Evolutionary conservation across 2,329 filamentous ascomycete species (phyloP).

Genomic region (Rhynchosporium graminicola): DNA sequence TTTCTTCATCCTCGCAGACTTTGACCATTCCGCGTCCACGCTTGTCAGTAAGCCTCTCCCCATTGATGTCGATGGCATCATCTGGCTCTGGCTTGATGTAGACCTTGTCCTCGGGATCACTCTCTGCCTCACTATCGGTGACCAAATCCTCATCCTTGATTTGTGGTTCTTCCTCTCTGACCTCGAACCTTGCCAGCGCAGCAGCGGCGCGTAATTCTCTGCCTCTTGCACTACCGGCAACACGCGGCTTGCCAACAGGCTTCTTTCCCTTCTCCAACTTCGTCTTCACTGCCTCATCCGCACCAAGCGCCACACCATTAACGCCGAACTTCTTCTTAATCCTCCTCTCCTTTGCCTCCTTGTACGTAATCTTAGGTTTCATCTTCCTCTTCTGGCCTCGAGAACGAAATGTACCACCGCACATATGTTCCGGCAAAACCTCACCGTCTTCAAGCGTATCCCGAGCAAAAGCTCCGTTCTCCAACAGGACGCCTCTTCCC

Average conservation of each 20-base stretch:
- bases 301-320: slow-evolving; percentile 40
- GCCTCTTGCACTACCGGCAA: slow-evolving; percentile 60
- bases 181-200: slow-evolving; percentile 58
- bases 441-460: slow-evolving; percentile 56
- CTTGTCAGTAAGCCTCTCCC: slow-evolving; percentile 62
- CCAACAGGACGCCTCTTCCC: slow-evolving; percentile 68
- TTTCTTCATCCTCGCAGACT: slow-evolving; percentile 71
- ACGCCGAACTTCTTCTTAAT: slow-evolving; percentile 62
- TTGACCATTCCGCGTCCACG: slow-evolving; percentile 69
- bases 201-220: slow-evolving; percentile 62
- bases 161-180: slow-evolving; percentile 44
- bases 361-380: slow-evolving; percentile 46
- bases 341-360: slow-evolving; percentile 50
- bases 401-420: slow-evolving; percentile 76
- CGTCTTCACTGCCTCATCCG: slow-evolving; percentile 59
- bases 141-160: slow-evolving; percentile 43
- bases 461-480: slow-evolving; percentile 59
- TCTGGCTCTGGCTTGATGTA: slow-evolving; percentile 47
- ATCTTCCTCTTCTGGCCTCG: slow-evolving; percentile 52
- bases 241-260: slow-evolving; percentile 54
- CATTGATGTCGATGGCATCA: slow-evolving; percentile 65
- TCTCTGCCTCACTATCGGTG: slow-evolving; percentile 47
- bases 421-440: slow-evolving; percentile 68
- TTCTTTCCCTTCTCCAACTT: slow-evolving; percentile 51
- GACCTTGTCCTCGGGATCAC: slow-evolving; percentile 51